Base-by-base conservation (phyloP, 805 yeast genomes). In the Maudiozyma saulgeensis region DNA sequence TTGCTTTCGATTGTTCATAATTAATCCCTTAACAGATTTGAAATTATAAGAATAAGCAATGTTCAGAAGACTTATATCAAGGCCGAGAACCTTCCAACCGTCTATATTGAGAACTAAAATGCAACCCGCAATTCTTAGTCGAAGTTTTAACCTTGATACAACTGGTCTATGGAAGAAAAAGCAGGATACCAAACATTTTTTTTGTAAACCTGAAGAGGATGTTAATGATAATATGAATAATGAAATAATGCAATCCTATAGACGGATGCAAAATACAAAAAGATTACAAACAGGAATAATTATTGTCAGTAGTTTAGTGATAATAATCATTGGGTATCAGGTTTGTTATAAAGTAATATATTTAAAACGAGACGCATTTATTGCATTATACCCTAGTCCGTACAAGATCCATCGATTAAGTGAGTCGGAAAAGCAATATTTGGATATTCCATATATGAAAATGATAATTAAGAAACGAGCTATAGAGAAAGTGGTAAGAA, bases 331-430 rank as follows among this genome's bases (percentile, higher is more conserved):
- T 21, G 66, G 66, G 12, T 64, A 64, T 49, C 49, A 58, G 3
- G 45, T 65, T 3, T 54, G 58, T 38, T 65, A 64, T 49, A 63
- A 54, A 51, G 66, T 61, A 8, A 28, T 61, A 4, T 63, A 60
- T 47, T 39, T 43, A 40, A 50, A 50, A 21, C 58, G 62, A 39
- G 63, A 61, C 38, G 50, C 56, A 12, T 65, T 58, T 44, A 50
- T 61, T 16, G 63, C 66, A 18, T 41, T 62, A 18, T 54, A 47
- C 26, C 66, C 67, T 12, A 54, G 61, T 18, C 48, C 57, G 4
- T 40, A 13, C 5, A 57, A 53, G 43, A 44, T 53, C 11, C 63
- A 62, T 41, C 56, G 55, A 39, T 53, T 63, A 26, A 59, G 57
- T 45, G 50, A 50, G 13, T 37, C 50, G 15, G 67, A 63, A 47